These are phyloP conservation scores for Bruguiera gymnorhiza DNA, from an alignment of 345 rosid genomes.

Conservation along the genomic window DNA sequence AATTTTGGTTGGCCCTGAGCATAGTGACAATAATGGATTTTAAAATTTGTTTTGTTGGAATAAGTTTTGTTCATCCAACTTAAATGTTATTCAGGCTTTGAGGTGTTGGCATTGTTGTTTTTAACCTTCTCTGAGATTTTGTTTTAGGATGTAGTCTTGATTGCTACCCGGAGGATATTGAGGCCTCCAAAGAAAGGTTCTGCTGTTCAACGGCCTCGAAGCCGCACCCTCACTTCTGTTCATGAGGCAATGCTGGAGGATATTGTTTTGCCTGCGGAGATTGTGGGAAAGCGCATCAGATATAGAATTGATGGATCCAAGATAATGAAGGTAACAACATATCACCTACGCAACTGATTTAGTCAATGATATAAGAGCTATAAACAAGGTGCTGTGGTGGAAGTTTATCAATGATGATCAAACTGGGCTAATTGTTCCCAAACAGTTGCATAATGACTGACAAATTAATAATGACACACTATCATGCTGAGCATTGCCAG, in stretches of 20 bases:
- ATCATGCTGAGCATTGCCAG: too few species aligned
- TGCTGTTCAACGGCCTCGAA: slow-evolving; percentile 85
- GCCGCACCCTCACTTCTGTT: slow-evolving; percentile 75
- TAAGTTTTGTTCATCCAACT: too few species aligned
- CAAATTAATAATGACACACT: too few species aligned
- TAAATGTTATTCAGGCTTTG: too few species aligned
- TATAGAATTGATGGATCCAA: slow-evolving; percentile 79
- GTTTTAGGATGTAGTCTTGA: slow-evolving; percentile 65
- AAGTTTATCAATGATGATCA: neutral
- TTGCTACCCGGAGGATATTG: slow-evolving; percentile 72
- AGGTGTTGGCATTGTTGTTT: neutral
- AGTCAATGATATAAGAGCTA: neutral
- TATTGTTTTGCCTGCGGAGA: slow-evolving; percentile 84
- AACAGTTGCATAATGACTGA: too few species aligned
- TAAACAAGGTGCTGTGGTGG: neutral
- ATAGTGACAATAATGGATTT: too few species aligned
- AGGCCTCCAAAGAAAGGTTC: slow-evolving; percentile 95
- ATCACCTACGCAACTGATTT: neutral
- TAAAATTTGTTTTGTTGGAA: too few species aligned
- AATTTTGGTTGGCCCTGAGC: too few species aligned
- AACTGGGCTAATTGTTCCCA: neutral
- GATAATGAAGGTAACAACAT: slow-evolving; percentile 57
- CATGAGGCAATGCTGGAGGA: slow-evolving; percentile 88
- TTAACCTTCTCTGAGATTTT: neutral
- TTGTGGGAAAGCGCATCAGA: slow-evolving; percentile 82